Percentiles rank a stretch among this genome's conserved stretches.
Evolutionary conservation across 768 basidiomycete species (phyloP).

Genomic region (Tylopilus sp.): DNA sequence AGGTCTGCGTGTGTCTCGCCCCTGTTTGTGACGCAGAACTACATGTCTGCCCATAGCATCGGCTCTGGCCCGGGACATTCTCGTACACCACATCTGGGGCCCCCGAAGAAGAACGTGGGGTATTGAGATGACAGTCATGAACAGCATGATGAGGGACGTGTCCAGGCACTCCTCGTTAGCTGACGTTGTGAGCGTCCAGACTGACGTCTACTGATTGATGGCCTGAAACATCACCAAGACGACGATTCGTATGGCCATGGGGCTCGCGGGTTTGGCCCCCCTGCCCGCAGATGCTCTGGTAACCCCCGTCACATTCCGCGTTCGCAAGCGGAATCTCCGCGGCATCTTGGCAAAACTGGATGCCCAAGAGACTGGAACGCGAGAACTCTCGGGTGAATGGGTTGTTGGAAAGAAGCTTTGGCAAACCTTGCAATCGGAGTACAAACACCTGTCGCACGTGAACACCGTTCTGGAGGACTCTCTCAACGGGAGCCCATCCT

Average conservation of each 20-base stretch:
- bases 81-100: conserved; percentile 80
- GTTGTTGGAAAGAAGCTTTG: conserved; percentile 91
- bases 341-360: conserved; percentile 82
- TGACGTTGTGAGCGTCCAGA: conserved; percentile 60
- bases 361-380: conserved; percentile 64
- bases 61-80: conserved; percentile 57
- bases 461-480: conserved; percentile 15
- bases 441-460: conserved; percentile 42
- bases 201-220: not conserved
- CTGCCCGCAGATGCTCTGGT: conserved; percentile 90
- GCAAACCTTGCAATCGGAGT: conserved; percentile 81
- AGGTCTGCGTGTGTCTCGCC: conserved; percentile 39
- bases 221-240: conserved; percentile 30
- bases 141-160: conserved; percentile 81
- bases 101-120: conserved; percentile 92
- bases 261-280: conserved; percentile 77
- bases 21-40: not conserved
- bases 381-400: conserved; percentile 94
- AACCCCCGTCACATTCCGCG: conserved; percentile 90
- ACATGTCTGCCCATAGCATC: conserved; percentile 19
- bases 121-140: conserved; percentile 87
- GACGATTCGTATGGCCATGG: conserved; percentile 61
- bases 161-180: conserved; percentile 78
- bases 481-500: conserved; percentile 12
- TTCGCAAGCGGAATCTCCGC: conserved; percentile 64